phyloP scores from a whole-genome alignment of 495 filamentous ascomycete genomes.

The Penicillium robsamsonii region DNA sequence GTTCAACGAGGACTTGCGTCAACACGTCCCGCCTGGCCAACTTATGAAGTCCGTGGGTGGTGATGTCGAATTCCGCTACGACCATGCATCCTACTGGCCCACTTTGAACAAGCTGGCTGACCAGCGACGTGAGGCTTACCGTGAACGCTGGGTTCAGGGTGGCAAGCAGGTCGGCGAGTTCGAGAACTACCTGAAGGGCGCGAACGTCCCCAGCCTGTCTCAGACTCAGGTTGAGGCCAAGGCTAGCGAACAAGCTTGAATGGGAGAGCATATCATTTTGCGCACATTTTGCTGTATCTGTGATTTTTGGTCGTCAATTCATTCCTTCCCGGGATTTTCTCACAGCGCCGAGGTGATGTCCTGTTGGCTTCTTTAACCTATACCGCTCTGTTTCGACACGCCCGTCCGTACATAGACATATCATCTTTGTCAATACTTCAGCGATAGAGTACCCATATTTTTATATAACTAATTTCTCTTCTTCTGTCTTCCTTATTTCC shows the following conservation, averaged over 20 bases:
- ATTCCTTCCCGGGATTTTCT: neutral
- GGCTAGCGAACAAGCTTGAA: conserved; percentile 1
- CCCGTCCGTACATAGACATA: conserved; percentile 3
- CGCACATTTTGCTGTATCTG: neutral
- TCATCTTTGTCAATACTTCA: conserved; percentile 9
- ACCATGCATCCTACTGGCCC: conserved; percentile 87
- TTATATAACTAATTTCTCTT: neutral
- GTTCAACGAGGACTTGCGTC: conserved; percentile 83
- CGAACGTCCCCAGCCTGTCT: conserved; percentile 42
- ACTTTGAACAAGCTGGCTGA: conserved; percentile 67
- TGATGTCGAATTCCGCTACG: conserved; percentile 75
- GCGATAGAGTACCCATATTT: conserved; percentile 5
- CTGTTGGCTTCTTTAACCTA: neutral
- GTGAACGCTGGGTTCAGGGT: conserved; percentile 69
- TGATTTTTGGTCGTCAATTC: neutral
- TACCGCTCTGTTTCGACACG: neutral
- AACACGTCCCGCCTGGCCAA: conserved; percentile 74
- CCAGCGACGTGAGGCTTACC: conserved; percentile 55
- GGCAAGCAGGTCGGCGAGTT: conserved; percentile 80
- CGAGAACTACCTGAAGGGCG: conserved; percentile 76
- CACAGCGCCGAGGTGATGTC: neutral
- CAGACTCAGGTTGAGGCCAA: conserved; percentile 15
- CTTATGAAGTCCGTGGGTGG: conserved; percentile 63
- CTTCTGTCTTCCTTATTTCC: neutral
- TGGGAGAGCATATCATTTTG: neutral